A percentile compares a stretch with the other conserved stretches of the same genome.
Evolutionary conservation across 805 yeast species (phyloP).

Genomic region (Kluyveromyces wickerhamii): DNA sequence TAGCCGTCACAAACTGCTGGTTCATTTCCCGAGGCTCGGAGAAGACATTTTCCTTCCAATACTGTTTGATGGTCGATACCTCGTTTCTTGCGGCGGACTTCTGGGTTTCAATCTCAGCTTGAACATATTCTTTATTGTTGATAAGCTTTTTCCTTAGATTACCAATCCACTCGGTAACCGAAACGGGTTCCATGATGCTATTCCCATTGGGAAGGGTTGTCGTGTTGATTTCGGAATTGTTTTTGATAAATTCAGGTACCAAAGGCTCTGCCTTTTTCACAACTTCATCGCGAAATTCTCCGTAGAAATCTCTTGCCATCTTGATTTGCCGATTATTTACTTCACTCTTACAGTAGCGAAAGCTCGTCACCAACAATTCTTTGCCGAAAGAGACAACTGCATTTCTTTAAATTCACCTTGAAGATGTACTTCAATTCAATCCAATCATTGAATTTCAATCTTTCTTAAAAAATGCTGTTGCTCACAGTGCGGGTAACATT

Average conservation of each 20-base stretch:
- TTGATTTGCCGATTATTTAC: too few species aligned
- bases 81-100: conserved; percentile 12
- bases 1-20: conserved; percentile 21
- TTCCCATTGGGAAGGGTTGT: conserved; percentile 14
- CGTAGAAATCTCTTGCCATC: conserved; percentile 5
- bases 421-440: too few species aligned
- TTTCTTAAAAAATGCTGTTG: too few species aligned
- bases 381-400: too few species aligned
- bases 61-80: conserved; percentile 10
- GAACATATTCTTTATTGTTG: conserved; percentile 9
- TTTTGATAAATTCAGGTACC: conserved; percentile 8
- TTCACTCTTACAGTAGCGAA: too few species aligned
- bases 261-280: conserved; percentile 5
- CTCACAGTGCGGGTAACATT: too few species aligned
- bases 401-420: too few species aligned
- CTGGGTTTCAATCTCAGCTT: conserved; percentile 17
- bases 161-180: conserved; percentile 10
- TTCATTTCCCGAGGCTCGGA: conserved; percentile 18
- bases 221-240: conserved; percentile 4
- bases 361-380: too few species aligned
- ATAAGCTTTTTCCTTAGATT: conserved; percentile 9
- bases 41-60: conserved; percentile 15
- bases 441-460: too few species aligned
- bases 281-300: neutral
- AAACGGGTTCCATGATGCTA: conserved; percentile 10